A percentile compares a stretch with the other conserved stretches of the same genome.
phyloP scores from a whole-genome alignment of 139 green algal species.

The Yamagishiella unicocca region DNA sequence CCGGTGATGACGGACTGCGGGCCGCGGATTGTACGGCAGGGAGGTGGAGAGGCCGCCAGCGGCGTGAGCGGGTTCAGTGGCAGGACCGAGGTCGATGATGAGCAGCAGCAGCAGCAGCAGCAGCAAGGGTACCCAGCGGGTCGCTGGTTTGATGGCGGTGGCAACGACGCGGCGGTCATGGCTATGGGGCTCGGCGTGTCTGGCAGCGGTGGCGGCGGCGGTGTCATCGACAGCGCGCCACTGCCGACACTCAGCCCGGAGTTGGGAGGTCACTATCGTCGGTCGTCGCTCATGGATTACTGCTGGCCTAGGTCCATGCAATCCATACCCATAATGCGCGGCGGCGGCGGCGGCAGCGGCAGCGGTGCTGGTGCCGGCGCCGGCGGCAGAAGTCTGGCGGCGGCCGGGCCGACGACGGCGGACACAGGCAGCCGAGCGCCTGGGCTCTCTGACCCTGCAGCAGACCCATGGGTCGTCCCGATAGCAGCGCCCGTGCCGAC shows the following conservation, averaged over 20 bases:
- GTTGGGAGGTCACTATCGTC: background rate
- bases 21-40: background rate
- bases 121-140: too few species aligned
- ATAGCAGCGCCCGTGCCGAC: too few species aligned
- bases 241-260: background rate
- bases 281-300: background rate
- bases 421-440: too few species aligned
- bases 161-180: too few species aligned
- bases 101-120: too few species aligned
- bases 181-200: too few species aligned
- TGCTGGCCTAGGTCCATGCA: background rate
- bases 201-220: background rate
- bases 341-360: background rate
- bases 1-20: background rate
- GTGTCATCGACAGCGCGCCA: background rate
- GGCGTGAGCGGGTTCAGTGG: background rate
- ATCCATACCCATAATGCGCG: background rate
- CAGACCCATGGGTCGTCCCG: too few species aligned
- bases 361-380: background rate
- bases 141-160: too few species aligned
- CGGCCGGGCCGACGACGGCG: background rate
- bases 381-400: background rate
- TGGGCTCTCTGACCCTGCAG: too few species aligned
- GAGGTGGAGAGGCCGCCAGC: background rate
- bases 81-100: background rate